Base-by-base conservation (phyloP, 257 asterid species). In the Vinca minor region DNA sequence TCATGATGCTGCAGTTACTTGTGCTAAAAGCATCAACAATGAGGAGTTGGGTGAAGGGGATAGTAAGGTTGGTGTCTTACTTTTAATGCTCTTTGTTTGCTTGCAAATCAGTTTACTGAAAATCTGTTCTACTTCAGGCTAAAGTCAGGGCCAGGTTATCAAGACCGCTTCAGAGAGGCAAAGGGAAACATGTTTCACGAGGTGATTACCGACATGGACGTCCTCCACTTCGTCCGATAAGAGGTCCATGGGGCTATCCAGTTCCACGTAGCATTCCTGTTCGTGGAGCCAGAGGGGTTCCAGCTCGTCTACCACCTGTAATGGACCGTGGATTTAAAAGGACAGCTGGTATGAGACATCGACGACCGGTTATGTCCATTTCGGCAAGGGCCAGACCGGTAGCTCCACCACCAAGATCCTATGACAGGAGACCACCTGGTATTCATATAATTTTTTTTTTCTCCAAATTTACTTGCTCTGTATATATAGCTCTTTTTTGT, bases 111-210 rank as follows among this genome's bases (percentile, higher is more conserved):
- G 14, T 64, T n/a, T 46, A 67, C 71, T 77, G 46, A 77, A 36
- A 56, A 47, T 5, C 63, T 20, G 47, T 50, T 28, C 67, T 69
- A 29, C 70, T 83, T 68, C 90, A 93, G 99, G 96, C 79, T 72
- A 93, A 90, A 82, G 95, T 93, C 67, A 76, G 99, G 84, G 99
- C 97, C 68, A 82, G 99, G 72, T 75, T 93, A 72, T 93, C 99
- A 26, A 86, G 99, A 68, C 99, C 99, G 25, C 96, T 93, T 71
- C 96, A 87, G 80, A 85, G 97, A 74, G 94, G 96, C 69, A 93
- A 78, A 79, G 96, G 99, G 46, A 93, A 88, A 72, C 86, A 84
- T 69, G 83, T 69, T 69, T 59, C 83, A 28, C 89, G 92, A 34
- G 95, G 82, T 69, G 94, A 87, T 64, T 66, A 67, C 59, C 85